These are phyloP conservation scores for Leccinum barrowsii DNA, from an alignment of 768 basidiomycete genomes.

Conservation along the genomic window DNA sequence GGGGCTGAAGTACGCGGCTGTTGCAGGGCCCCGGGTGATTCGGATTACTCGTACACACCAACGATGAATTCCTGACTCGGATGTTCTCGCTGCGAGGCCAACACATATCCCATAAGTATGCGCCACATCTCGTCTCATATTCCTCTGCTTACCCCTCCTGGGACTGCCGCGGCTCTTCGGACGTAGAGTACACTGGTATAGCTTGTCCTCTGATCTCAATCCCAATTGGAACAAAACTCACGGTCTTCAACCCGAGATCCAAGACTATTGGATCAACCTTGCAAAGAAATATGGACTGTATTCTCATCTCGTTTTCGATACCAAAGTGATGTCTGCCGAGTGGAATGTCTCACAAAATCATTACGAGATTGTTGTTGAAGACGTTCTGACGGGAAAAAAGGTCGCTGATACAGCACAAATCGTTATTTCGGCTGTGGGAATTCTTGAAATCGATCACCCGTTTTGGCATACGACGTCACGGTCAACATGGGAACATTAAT, in stretches of 20 bases:
- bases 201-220: conserved; percentile 44
- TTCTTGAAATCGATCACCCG: conserved; percentile 24
- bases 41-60: conserved; percentile 15
- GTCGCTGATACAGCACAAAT: conserved; percentile 39
- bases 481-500: no score
- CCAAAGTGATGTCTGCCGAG: conserved; percentile 39
- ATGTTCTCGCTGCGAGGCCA: conserved; percentile 22
- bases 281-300: conserved; percentile 41
- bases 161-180: conserved; percentile 41
- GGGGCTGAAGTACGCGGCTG: conserved; percentile 44
- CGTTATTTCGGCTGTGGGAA: conserved; percentile 48
- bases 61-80: not conserved
- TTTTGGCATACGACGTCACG: no score
- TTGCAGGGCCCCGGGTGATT: conserved; percentile 38
- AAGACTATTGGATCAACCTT: conserved; percentile 41
- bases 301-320: conserved; percentile 40
- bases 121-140: not conserved
- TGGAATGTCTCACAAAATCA: conserved; percentile 39
- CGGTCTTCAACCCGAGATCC: conserved; percentile 41
- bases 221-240: conserved; percentile 43
- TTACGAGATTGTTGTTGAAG: conserved; percentile 36
- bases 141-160: conserved; percentile 6
- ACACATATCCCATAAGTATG: conserved; percentile 23
- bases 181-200: conserved; percentile 43
- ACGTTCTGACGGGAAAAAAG: conserved; percentile 31